phyloP scores from a whole-genome alignment of 768 basidiomycete genomes.

The Suillus americanus region DNA sequence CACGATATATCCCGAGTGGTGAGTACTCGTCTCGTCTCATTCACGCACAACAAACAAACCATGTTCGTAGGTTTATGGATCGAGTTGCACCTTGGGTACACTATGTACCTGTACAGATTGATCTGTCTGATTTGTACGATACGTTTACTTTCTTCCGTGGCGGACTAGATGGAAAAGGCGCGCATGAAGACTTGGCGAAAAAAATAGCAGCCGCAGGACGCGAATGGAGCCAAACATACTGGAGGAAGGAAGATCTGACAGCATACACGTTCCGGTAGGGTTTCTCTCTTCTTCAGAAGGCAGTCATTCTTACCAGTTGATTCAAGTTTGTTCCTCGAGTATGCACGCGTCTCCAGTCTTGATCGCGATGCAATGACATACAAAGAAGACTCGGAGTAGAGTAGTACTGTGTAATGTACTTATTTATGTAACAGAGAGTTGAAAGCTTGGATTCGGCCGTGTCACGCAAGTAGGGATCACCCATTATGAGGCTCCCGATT shows the following conservation, averaged over 20 bases:
- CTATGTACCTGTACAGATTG: constrained; percentile 68
- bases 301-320: neutral
- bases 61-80: constrained; percentile 47
- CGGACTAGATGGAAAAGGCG: constrained; percentile 52
- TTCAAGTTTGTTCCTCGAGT: constrained; percentile 49
- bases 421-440: too few relatives aligned
- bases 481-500: too few relatives aligned
- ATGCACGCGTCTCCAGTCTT: constrained; percentile 46
- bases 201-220: constrained; percentile 58
- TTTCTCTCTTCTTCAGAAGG: neutral
- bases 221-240: constrained; percentile 55
- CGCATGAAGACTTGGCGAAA: constrained; percentile 57
- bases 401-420: neutral
- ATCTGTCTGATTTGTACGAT: constrained; percentile 69
- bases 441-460: too few relatives aligned
- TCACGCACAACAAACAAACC: neutral
- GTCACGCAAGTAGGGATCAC: too few relatives aligned
- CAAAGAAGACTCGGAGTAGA: constrained; percentile 1
- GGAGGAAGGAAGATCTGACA: constrained; percentile 60
- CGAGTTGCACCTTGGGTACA: constrained; percentile 70
- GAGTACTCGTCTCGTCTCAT: constrained; percentile 10
- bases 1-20: constrained; percentile 78
- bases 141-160: constrained; percentile 74
- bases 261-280: constrained; percentile 59
- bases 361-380: constrained; percentile 43